Conservation (phyloP, 805 yeast genomes). For the Monosporozyma servazzii region DNA sequence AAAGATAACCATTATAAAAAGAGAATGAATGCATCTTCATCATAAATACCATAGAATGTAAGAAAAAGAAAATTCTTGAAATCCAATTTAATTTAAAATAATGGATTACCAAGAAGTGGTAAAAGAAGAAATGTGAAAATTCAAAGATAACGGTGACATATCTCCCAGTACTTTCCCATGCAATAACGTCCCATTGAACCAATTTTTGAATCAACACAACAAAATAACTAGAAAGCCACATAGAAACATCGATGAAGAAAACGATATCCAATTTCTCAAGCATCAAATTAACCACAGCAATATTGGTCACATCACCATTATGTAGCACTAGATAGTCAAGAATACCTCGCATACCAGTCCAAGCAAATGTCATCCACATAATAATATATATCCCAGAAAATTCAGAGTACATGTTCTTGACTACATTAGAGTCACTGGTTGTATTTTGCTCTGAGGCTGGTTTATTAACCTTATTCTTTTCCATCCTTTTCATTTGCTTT, state of each 20-base stretch:
- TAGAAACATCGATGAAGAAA: slow-evolving; percentile 58
- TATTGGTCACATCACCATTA: slow-evolving; percentile 32
- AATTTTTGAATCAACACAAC: slow-evolving; percentile 50
- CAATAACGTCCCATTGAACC: slow-evolving; percentile 37
- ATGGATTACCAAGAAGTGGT: slow-evolving; percentile 43
- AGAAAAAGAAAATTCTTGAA: slow-evolving; percentile 71
- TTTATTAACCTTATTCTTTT: slow-evolving; percentile 7
- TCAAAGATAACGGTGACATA: slow-evolving; percentile 50
- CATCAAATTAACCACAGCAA: slow-evolving; percentile 51
- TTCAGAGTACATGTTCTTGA: slow-evolving; percentile 3
- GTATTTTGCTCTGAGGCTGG: neutral
- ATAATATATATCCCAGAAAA: slow-evolving; percentile 78
- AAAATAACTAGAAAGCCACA: slow-evolving; percentile 63
- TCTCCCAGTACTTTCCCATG: slow-evolving; percentile 63
- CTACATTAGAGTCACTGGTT: neutral
- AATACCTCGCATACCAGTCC: slow-evolving; percentile 44
- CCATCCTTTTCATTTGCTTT: slow-evolving; percentile 16
- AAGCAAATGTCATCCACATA: slow-evolving; percentile 61
- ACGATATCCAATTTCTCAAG: slow-evolving; percentile 50
- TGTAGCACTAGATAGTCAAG: slow-evolving; percentile 42
- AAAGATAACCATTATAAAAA: slow-evolving; percentile 83
- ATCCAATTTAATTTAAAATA: slow-evolving; percentile 68
- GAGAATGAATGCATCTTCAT: slow-evolving; percentile 96
- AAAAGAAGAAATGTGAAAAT: slow-evolving; percentile 41
- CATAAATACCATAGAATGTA: slow-evolving; percentile 76